phyloP scores from a whole-genome alignment of 495 filamentous ascomycete species.

The Podospora comata region DNA sequence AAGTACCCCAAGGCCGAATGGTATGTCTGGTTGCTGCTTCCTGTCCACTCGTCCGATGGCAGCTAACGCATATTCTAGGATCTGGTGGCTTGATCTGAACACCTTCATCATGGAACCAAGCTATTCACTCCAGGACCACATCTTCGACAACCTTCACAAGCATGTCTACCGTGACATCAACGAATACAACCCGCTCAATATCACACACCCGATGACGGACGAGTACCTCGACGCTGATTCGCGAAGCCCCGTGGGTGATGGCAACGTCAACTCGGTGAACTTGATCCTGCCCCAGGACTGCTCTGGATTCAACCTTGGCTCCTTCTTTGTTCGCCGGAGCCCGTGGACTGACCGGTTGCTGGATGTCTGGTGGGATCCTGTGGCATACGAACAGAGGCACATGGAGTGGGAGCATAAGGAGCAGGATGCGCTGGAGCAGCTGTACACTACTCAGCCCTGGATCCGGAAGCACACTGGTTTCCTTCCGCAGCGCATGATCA shows the following conservation, averaged over 20 bases:
- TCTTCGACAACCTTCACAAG: conserved; percentile 74
- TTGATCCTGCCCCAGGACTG: conserved; percentile 92
- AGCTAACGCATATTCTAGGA: conserved; percentile 54
- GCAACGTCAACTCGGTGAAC: conserved; percentile 69
- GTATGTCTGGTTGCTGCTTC: conserved; percentile 49
- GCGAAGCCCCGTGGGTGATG: conserved; percentile 70
- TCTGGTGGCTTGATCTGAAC: conserved; percentile 98
- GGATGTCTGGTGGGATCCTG: conserved; percentile 98
- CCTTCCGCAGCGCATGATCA: conserved; percentile 86
- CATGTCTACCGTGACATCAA: conserved; percentile 95
- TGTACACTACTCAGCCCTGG: conserved; percentile 92
- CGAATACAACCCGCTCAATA: conserved; percentile 90
- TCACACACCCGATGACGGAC: conserved; percentile 73
- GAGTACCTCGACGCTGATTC: conserved; percentile 70
- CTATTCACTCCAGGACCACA: conserved; percentile 82
- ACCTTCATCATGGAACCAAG: conserved; percentile 97
- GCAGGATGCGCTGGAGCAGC: conserved; percentile 88
- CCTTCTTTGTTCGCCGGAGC: conserved; percentile 84
- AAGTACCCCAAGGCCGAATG: conserved; percentile 97
- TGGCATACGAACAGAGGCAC: conserved; percentile 96
- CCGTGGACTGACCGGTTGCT: conserved; percentile 88
- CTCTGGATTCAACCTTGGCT: conserved; percentile 92
- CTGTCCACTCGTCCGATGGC: conserved; percentile 20
- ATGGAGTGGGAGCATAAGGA: conserved; percentile 99
- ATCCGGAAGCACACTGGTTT: conserved; percentile 85